Conservation (phyloP, 1,284 basidiomycete genomes). For the Schizophyllum commune region DNA sequence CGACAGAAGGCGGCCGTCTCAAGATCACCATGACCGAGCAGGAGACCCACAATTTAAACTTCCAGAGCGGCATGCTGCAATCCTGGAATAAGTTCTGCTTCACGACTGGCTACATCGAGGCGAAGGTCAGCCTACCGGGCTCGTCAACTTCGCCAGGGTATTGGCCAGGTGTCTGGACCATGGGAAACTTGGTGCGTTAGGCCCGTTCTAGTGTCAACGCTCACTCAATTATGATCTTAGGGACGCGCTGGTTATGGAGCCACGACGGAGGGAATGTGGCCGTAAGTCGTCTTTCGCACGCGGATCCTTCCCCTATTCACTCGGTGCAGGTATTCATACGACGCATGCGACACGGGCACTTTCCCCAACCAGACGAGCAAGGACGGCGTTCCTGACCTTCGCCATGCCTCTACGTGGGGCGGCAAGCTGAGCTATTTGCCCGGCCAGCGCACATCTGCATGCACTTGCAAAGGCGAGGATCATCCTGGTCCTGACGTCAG, state of each 20-base stretch:
- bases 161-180: slow-evolving; percentile 75
- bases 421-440: slow-evolving; percentile 62
- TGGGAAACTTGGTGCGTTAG: slow-evolving; percentile 57
- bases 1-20: slow-evolving; percentile 64
- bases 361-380: slow-evolving; percentile 66
- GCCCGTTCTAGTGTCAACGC: no score
- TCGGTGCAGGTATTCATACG: slow-evolving; percentile 49
- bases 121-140: slow-evolving; percentile 76
- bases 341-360: slow-evolving; percentile 77
- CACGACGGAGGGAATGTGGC: slow-evolving; percentile 62
- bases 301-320: no score
- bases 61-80: slow-evolving; percentile 72
- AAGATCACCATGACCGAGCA: slow-evolving; percentile 67
- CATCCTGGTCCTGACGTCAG: slow-evolving; percentile 66
- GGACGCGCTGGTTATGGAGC: slow-evolving; percentile 72
- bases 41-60: slow-evolving; percentile 66
- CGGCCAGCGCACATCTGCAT: slow-evolving; percentile 73
- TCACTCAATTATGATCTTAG: no score
- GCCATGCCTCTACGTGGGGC: slow-evolving; percentile 35
- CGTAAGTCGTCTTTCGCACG: slow-evolving; percentile 29
- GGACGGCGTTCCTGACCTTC: slow-evolving; percentile 27
- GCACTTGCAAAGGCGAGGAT: slow-evolving; percentile 74
- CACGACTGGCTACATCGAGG: slow-evolving; percentile 86
- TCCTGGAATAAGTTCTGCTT: slow-evolving; percentile 94
- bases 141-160: slow-evolving; percentile 61